phyloP scores from a whole-genome alignment of 2,329 filamentous ascomycete species.

The Biscogniauxia mediterranea region DNA sequence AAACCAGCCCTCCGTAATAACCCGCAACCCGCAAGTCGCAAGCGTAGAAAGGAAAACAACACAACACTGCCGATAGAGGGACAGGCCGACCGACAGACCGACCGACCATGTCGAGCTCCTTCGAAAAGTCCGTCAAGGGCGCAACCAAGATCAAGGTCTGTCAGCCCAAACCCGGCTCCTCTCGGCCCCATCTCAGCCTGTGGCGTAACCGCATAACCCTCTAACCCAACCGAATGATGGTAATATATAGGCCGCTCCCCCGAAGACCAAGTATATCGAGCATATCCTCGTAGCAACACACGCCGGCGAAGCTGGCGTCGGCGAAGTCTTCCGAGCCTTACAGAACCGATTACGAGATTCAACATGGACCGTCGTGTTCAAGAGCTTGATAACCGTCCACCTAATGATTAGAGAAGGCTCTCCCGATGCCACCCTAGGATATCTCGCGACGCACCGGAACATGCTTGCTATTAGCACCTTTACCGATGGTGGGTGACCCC shows the following conservation, averaged over 20 bases:
- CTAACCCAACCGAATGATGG: not conserved
- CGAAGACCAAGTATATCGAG: conserved; percentile 99
- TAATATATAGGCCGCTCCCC: conserved; percentile 72
- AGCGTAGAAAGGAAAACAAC: too few species aligned
- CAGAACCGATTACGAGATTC: conserved; percentile 88
- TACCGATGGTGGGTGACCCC: conserved; percentile 71
- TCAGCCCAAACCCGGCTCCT: conserved; percentile 2
- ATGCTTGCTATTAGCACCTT: conserved; percentile 86
- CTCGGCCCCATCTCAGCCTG: not conserved
- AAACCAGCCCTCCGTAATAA: conserved; percentile 1
- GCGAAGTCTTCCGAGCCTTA: conserved; percentile 90
- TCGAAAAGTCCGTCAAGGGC: conserved; percentile 99
- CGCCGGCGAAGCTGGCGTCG: conserved; percentile 89
- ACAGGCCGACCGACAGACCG: too few species aligned
- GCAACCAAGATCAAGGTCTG: conserved; percentile 94
- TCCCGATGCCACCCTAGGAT: conserved; percentile 81
- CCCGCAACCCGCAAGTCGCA: too few species aligned
- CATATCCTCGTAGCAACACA: conserved; percentile 95
- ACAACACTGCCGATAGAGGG: too few species aligned
- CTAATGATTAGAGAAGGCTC: conserved; percentile 97
- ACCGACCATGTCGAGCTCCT: conserved; percentile 72
- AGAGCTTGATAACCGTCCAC: conserved; percentile 91
- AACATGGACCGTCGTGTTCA: conserved; percentile 99
- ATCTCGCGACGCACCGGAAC: conserved; percentile 77
- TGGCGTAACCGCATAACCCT: conserved; percentile 11